phyloP scores from a whole-genome alignment of 495 filamentous ascomycete genomes.

The Xylaria curta region DNA sequence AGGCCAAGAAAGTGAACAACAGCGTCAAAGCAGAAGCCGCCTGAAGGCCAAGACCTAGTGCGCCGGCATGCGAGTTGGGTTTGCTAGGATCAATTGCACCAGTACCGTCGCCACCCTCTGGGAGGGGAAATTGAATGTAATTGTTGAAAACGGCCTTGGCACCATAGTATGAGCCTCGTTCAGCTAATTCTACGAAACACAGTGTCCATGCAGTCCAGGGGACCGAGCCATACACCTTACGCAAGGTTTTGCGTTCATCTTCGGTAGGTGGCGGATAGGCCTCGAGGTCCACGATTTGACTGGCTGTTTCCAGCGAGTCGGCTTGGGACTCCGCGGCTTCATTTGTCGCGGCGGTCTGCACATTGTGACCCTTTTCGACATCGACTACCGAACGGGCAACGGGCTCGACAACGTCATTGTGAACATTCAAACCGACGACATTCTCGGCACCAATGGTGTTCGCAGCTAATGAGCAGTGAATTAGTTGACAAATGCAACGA shows the following conservation, averaged over 20 bases:
- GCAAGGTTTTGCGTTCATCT: conserved; percentile 54
- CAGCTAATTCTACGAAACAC: conserved; percentile 57
- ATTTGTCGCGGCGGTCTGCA: background rate
- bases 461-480: background rate
- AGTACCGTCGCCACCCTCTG: conserved; percentile 56
- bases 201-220: conserved; percentile 51
- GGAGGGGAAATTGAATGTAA: conserved; percentile 56
- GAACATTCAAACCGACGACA: conserved; percentile 30
- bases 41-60: conserved; percentile 53
- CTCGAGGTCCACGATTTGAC: conserved; percentile 27
- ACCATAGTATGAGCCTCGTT: conserved; percentile 59
- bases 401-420: conserved; percentile 33
- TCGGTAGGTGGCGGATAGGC: conserved; percentile 47
- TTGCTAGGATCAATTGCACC: conserved; percentile 29
- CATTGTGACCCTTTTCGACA: conserved; percentile 8
- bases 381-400: conserved; percentile 10
- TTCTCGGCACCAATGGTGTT: conserved; percentile 28
- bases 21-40: conserved; percentile 56
- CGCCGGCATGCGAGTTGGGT: conserved; percentile 41
- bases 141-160: conserved; percentile 57
- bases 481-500: background rate
- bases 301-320: conserved; percentile 21
- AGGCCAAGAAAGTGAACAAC: conserved; percentile 60
- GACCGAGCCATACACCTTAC: conserved; percentile 53
- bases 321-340: conserved; percentile 11